Percentiles rank a stretch among this genome's conserved stretches.
Conservation (phyloP, 2,329 filamentous ascomycete species). For the Diaporthe sp. region DNA sequence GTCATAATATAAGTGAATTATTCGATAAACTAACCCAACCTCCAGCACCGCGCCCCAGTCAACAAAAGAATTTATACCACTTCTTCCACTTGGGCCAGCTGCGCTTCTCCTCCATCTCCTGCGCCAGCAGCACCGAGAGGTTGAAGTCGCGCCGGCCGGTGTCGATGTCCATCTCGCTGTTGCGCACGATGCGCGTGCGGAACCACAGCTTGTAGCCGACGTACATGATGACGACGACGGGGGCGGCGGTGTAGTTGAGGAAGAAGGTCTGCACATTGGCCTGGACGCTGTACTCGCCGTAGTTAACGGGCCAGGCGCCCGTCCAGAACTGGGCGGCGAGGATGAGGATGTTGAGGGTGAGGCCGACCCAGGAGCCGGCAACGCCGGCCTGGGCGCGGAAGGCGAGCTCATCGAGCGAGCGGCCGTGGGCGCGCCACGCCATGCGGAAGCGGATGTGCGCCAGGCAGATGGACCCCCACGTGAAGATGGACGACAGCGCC, state of each 20-base stretch:
- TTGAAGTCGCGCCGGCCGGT: conserved; percentile 91
- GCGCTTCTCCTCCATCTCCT: conserved; percentile 82
- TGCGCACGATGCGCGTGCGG: conserved; percentile 75
- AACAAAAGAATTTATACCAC: conserved; percentile 81
- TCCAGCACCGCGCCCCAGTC: conserved; percentile 26
- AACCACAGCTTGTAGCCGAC: conserved; percentile 82
- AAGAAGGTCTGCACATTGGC: conserved; percentile 78
- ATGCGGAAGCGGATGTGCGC: conserved; percentile 91
- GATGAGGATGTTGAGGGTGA: conserved; percentile 81
- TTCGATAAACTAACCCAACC: neutral
- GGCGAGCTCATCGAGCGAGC: conserved; percentile 81
- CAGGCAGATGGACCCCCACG: conserved; percentile 88
- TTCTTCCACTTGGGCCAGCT: conserved; percentile 84
- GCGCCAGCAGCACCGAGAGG: conserved; percentile 80
- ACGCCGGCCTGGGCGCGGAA: conserved; percentile 86
- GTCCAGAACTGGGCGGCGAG: conserved; percentile 91
- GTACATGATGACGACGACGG: conserved; percentile 78
- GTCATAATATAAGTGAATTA: neutral
- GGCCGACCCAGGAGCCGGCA: conserved; percentile 83
- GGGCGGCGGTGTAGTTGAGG: conserved; percentile 77
- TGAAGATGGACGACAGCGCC: conserved; percentile 81
- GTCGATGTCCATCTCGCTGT: conserved; percentile 85
- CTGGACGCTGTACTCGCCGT: conserved; percentile 57
- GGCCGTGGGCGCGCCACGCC: conserved; percentile 80
- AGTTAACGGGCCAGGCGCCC: conserved; percentile 80